Base-by-base conservation (phyloP, 768 basidiomycete genomes). In the Bullera alba region DNA sequence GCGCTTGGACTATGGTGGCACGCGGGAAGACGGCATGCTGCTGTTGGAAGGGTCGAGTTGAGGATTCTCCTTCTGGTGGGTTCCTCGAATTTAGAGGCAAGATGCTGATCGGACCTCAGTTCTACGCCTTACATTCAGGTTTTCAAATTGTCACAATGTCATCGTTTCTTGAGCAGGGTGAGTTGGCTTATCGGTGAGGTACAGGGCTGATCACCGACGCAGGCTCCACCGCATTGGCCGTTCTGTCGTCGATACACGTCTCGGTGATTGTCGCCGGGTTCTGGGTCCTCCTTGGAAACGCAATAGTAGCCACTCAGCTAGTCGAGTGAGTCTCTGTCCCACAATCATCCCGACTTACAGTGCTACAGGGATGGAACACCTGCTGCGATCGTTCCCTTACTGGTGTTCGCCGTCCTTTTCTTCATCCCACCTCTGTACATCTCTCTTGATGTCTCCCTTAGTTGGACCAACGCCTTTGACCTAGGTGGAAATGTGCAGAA, bases 101-200 rank as follows among this genome's bases (percentile, higher is more conserved):
- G 2, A n/a, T n/a, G 8, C 32, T 10, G n/a, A 8, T 10, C n/a
- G 37, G 43, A 15, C 2, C n/a, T n/a, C 47, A 68, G 66, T 35
- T 56, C 0, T 70, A 48, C 39, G 63, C 54, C 5, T 7, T 86
- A 50, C 84, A 90, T 22, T 61, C 60, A 5, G 80, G 82, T 7
- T 76, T 93, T 48, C 87, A 91, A 73, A 79, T 92, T 48, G 56
- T 95, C 50, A 85, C 85, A 5, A 88, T 83, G 17, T 87, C 86
- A 43, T 78, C 86, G 0, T 74, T 92, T 58, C 75, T 96, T 27
- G 68, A 80, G 56, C 91, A 95, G 75, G 88, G 67, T 55, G 35
- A 29, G 60, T 56, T 17, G 17, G 5, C 17, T 29, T 16, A 14
- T 35, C 22, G 23, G 2, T 48, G 2, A n/a, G 2, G 10, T 22